A percentile compares a stretch with the other conserved stretches of the same genome.
Conservation (phyloP, 768 basidiomycete genomes). For the Hemileccinum rubropunctum region DNA sequence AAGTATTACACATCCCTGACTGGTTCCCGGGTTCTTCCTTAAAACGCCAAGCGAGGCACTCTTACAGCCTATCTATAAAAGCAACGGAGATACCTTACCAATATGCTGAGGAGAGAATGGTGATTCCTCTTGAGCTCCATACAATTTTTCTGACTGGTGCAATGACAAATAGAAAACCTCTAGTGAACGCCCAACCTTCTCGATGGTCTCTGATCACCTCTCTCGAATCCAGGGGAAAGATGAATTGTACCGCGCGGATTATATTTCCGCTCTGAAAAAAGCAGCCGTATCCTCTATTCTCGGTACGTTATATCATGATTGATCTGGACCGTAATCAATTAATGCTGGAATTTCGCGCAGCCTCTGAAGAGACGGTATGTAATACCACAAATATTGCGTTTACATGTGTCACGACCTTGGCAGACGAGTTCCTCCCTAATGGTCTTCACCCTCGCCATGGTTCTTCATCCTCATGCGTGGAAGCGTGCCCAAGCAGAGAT, state of each 20-base stretch:
- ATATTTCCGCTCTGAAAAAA: conserved; percentile 1
- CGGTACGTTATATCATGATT: background rate
- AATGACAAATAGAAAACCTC: background rate
- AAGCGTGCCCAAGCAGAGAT: conserved; percentile 22
- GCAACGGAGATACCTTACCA: conserved; percentile 5
- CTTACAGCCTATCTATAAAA: background rate
- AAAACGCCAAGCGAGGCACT: background rate
- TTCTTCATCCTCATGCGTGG: background rate
- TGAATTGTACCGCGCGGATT: background rate
- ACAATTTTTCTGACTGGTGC: background rate
- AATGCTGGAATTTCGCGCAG: background rate
- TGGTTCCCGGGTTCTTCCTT: conserved; percentile 16
- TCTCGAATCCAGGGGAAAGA: background rate
- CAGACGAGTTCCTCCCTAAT: background rate
- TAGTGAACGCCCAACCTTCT: background rate
- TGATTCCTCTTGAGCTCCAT: background rate
- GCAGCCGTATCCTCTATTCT: background rate
- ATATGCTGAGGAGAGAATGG: conserved; percentile 3
- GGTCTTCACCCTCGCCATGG: background rate
- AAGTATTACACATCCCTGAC: conserved; percentile 24
- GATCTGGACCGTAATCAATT: background rate
- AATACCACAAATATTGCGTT: background rate
- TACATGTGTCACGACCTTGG: background rate
- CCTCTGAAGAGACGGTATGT: conserved; percentile 2
- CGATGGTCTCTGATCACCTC: conserved; percentile 4